A percentile compares a stretch with the other conserved stretches of the same genome.
Evolutionary conservation across 495 filamentous ascomycete species (phyloP).

Genomic region (Xylaria sp.): DNA sequence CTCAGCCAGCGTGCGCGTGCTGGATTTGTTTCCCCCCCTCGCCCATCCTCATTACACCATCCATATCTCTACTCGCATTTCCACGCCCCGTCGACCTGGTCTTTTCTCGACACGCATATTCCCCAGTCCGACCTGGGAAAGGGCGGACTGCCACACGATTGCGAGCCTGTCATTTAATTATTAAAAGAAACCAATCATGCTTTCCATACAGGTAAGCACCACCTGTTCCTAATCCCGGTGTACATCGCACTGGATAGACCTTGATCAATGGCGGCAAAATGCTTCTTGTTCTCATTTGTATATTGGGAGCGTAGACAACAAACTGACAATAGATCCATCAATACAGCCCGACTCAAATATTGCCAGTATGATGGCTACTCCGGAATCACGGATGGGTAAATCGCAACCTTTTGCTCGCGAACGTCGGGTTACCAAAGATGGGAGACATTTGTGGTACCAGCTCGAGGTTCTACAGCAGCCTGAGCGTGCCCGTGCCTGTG

Average conservation of each 20-base stretch:
- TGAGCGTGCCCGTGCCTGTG: slow-evolving; percentile 93
- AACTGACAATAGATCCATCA: slow-evolving; percentile 19
- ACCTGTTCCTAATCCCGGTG: background rate
- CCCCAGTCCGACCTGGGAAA: slow-evolving; percentile 11
- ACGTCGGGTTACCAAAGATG: slow-evolving; percentile 75
- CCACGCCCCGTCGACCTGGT: background rate
- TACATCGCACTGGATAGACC: background rate
- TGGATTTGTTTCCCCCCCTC: slow-evolving; percentile 9
- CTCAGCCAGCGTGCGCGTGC: background rate
- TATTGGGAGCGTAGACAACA: background rate
- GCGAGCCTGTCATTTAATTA: background rate
- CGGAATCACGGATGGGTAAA: slow-evolving; percentile 58
- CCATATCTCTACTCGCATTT: too few relatives aligned
- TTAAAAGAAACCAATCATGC: slow-evolving; percentile 7
- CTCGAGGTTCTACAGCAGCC: slow-evolving; percentile 93
- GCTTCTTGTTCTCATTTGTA: background rate
- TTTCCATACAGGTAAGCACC: slow-evolving; percentile 27
- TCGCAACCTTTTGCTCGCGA: slow-evolving; percentile 58
- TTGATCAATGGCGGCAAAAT: background rate
- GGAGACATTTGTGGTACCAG: slow-evolving; percentile 80
- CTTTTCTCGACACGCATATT: background rate
- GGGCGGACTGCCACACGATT: background rate
- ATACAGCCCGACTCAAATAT: slow-evolving; percentile 44
- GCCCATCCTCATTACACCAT: too few relatives aligned
- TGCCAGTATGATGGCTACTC: slow-evolving; percentile 53